phyloP scores from a whole-genome alignment of 192 early-diverging fungal species.

The Umbelopsis sp. region DNA sequence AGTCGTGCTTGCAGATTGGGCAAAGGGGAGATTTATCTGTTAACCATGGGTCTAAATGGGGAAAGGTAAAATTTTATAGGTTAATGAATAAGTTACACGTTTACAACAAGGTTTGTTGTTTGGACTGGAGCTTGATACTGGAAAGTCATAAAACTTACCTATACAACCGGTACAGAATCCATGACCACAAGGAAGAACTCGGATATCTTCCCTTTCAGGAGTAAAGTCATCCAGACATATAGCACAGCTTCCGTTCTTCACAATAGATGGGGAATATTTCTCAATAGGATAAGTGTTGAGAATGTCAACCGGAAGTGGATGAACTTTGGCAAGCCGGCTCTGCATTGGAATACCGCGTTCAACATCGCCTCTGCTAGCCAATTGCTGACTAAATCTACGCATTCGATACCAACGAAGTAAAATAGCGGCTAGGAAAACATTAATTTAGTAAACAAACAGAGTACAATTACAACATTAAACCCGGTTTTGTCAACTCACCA shows the following conservation, averaged over 20 bases:
- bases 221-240: constrained; percentile 43
- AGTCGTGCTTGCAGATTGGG: constrained; percentile 37
- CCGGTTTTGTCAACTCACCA: constrained; percentile 7
- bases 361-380: neutral
- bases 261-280: constrained; percentile 13
- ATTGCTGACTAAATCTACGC: constrained; percentile 15
- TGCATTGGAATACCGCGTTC: neutral
- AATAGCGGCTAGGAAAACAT: constrained; percentile 21
- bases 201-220: constrained; percentile 20
- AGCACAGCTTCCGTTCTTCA: constrained; percentile 39
- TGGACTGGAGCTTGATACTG: too few relatives aligned
- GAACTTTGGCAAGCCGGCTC: constrained; percentile 3
- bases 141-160: constrained; percentile 27
- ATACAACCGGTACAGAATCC: constrained; percentile 43
- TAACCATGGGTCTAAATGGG: constrained; percentile 33
- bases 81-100: neutral
- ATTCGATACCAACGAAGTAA: constrained; percentile 35
- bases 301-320: constrained; percentile 33
- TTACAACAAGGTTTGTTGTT: too few relatives aligned
- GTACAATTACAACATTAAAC: neutral
- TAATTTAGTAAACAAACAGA: neutral
- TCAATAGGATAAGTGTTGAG: constrained; percentile 29
- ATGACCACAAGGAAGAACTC: constrained; percentile 39
- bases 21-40: constrained; percentile 34
- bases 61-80: neutral